Base-by-base conservation (phyloP, 2,329 filamentous ascomycete species). In the Blastomyces silverae region DNA sequence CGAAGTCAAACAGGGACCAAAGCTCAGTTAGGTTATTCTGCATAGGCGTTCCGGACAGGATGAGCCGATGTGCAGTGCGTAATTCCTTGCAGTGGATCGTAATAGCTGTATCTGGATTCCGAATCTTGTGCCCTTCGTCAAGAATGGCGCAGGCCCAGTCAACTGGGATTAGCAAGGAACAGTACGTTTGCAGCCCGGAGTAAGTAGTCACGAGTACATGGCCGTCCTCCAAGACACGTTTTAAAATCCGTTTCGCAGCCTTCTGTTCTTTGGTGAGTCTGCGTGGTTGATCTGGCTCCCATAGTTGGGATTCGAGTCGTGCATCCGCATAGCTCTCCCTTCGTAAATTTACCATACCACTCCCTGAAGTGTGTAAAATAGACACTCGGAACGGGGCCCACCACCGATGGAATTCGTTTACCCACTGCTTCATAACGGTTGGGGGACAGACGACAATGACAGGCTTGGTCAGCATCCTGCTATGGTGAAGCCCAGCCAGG, bases 331-430 rank as follows among this genome's bases (percentile, higher is more conserved):
- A 82, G 64, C 80, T 80, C 72, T 88, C 86, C 61, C 79, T 81
- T 56, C 79, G 79, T 31, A 95, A 81, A 69, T 96, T 92, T 63
- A 97, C 80, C 93, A 99, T 97, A 22, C 94, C 95, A 74, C 92
- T 97, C 2, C 94, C 94, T 4, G 94, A 97, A 0, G 91, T 91
- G 74, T 99, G 94, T 60, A 99, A 76, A 67, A 99, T 97, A 0
- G 92, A 96, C 5, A 99, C 94, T 53, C 95, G 86, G 42, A 99
- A 81, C n/a, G 94, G 89, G n/a, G 94, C 94, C 95, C 95, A 99
- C 95, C 95, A 99, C 15, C 89, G 87, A 77, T 99, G 95, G 71
- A 99, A 97, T 73, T 99, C 94, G 68, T 95, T 96, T 15, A 97
- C 94, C 94, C 94, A 99, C 75, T 99, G 94, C 67, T 91, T 89